These are phyloP conservation scores for Sparassis latifolia DNA, from an alignment of 1,284 basidiomycete species.

Conservation along the genomic window DNA sequence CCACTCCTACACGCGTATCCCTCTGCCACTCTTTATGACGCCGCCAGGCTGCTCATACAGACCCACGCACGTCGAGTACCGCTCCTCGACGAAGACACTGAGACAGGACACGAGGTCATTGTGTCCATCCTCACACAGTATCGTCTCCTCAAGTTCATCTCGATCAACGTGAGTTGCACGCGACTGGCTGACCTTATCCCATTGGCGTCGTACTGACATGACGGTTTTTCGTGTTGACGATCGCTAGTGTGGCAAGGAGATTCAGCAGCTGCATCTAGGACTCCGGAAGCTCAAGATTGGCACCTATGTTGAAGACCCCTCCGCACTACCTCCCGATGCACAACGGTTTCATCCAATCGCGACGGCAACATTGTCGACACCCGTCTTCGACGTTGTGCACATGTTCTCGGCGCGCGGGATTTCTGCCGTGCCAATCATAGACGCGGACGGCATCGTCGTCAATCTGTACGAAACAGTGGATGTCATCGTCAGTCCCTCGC, in stretches of 20 bases:
- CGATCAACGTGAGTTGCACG: slow-evolving; percentile 82
- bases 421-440: slow-evolving; percentile 94
- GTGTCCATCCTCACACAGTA: slow-evolving; percentile 97
- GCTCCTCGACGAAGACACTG: slow-evolving; percentile 88
- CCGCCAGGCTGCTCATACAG: slow-evolving; percentile 86
- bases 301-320: slow-evolving; percentile 70
- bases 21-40: slow-evolving; percentile 83
- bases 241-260: slow-evolving; percentile 63
- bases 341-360: slow-evolving; percentile 87
- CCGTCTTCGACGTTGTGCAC: slow-evolving; percentile 97
- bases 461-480: slow-evolving; percentile 99
- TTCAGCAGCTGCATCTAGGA: slow-evolving; percentile 69
- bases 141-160: slow-evolving; percentile 95
- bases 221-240: slow-evolving; percentile 5
- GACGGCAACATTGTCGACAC: slow-evolving; percentile 87
- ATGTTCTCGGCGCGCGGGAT: slow-evolving; percentile 97
- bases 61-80: slow-evolving; percentile 95
- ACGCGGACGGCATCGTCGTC: slow-evolving; percentile 89
- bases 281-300: slow-evolving; percentile 90
- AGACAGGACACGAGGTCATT: slow-evolving; percentile 94
- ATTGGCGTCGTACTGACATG: not conserved
- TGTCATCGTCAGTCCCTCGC: slow-evolving; percentile 74
- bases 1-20: slow-evolving; percentile 90
- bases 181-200: slow-evolving; percentile 1
- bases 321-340: slow-evolving; percentile 36